phyloP scores from a whole-genome alignment of 257 asterid genomes.

The Fraxinus excelsior region DNA sequence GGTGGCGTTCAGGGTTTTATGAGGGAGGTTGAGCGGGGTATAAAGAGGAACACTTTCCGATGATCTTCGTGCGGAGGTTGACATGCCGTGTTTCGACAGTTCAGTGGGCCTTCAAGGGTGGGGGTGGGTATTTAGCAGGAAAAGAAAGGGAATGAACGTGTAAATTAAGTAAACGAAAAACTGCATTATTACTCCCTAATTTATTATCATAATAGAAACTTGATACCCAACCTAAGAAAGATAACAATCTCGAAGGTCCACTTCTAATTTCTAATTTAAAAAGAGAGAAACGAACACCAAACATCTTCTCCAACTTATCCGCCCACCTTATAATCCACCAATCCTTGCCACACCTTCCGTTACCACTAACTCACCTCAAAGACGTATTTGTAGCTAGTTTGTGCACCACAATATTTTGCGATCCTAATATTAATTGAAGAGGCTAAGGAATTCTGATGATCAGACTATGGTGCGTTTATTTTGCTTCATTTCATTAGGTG shows the following conservation, averaged over 20 bases:
- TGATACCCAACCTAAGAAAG: not conserved
- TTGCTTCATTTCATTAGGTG: not conserved
- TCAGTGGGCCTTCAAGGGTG: not conserved
- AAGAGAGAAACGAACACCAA: not conserved
- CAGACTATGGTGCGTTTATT: not conserved
- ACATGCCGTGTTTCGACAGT: conserved; percentile 29
- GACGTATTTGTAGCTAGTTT: too few relatives aligned
- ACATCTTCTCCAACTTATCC: not conserved
- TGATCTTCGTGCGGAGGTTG: not conserved
- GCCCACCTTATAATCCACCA: not conserved
- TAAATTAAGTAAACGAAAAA: not conserved
- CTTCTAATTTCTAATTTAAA: not conserved
- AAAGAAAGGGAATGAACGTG: not conserved
- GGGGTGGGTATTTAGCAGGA: not conserved
- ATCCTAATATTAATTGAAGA: not conserved
- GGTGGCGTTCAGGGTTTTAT: conserved; percentile 7
- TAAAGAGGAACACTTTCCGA: not conserved
- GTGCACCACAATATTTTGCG: not conserved
- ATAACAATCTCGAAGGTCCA: not conserved
- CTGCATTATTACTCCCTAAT: not conserved
- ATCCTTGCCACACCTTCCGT: not conserved
- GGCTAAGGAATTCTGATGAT: not conserved
- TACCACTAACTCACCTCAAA: not conserved
- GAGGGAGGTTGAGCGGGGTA: conserved; percentile 3
- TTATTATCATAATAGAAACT: not conserved